phyloP scores from a whole-genome alignment of 1,284 basidiomycete species.

The Trichosporon asahii region DNA sequence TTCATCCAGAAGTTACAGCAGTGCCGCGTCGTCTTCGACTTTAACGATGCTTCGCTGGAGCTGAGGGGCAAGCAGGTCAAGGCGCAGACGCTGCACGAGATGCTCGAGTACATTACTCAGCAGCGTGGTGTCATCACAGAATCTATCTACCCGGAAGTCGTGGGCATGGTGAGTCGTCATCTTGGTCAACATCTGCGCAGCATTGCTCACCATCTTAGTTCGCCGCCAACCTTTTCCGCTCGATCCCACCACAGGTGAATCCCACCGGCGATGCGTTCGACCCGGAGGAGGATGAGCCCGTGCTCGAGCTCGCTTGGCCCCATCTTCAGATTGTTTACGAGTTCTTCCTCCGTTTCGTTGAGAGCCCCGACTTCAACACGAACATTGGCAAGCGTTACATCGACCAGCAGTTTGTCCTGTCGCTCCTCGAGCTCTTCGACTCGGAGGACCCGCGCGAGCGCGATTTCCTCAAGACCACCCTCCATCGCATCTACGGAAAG shows the following conservation, averaged over 20 bases:
- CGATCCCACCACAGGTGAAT: constrained; percentile 98
- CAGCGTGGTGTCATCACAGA: constrained; percentile 96
- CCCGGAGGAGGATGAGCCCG: constrained; percentile 98
- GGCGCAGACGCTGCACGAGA: constrained; percentile 94
- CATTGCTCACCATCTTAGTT: constrained; percentile 59
- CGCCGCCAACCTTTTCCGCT: constrained; percentile 95
- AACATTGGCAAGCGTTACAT: constrained; percentile 97
- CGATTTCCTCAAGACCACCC: constrained; percentile 97
- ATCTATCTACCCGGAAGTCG: constrained; percentile 96
- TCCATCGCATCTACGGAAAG: constrained; percentile 99
- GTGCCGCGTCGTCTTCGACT: constrained; percentile 96
- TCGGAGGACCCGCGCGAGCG: constrained; percentile 98
- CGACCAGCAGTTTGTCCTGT: constrained; percentile 92
- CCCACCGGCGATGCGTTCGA: constrained; percentile 97
- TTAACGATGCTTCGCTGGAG: constrained; percentile 95
- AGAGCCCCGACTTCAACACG: constrained; percentile 97
- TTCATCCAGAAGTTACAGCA: constrained; percentile 95
- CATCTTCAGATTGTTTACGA: constrained; percentile 99
- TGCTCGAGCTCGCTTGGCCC: constrained; percentile 98
- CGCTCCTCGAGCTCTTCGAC: constrained; percentile 96
- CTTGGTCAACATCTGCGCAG: background rate
- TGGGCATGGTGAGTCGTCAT: constrained; percentile 79
- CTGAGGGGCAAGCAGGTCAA: constrained; percentile 98
- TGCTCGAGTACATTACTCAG: constrained; percentile 98
- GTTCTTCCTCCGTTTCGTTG: constrained; percentile 98